phyloP scores from a whole-genome alignment of 2,329 filamentous ascomycete genomes.

The Emergomyces pasteurianus region DNA sequence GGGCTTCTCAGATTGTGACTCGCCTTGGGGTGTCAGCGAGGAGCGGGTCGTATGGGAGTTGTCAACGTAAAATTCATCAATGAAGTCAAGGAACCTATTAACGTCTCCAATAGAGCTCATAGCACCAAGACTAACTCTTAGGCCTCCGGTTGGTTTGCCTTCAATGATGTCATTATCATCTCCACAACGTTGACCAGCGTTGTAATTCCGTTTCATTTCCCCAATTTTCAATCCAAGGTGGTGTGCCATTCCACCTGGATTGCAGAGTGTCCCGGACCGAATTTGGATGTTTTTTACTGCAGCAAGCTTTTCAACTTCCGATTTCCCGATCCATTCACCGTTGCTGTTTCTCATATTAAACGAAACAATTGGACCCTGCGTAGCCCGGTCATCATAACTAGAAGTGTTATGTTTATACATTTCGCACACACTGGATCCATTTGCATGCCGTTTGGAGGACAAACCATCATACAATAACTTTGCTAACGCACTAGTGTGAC shows the following conservation, averaged over 20 bases:
- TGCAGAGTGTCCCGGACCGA: slow-evolving; percentile 80
- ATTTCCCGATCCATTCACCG: slow-evolving; percentile 65
- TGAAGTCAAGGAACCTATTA: slow-evolving; percentile 56
- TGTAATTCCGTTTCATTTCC: slow-evolving; percentile 79
- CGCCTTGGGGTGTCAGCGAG: slow-evolving; percentile 2
- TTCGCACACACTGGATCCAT: slow-evolving; percentile 51
- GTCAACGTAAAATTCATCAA: slow-evolving; percentile 55
- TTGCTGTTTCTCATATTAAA: slow-evolving; percentile 65
- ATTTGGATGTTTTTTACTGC: slow-evolving; percentile 68
- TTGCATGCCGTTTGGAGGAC: slow-evolving; percentile 52
- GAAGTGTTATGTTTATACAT: slow-evolving; percentile 45
- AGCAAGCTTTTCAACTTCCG: slow-evolving; percentile 79
- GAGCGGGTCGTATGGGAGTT: slow-evolving; percentile 14
- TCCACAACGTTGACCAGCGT: slow-evolving; percentile 72
- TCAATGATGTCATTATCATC: slow-evolving; percentile 67
- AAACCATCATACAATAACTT: slow-evolving; percentile 49
- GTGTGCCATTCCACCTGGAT: slow-evolving; percentile 71
- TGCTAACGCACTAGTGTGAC: slow-evolving; percentile 58
- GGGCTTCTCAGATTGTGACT: neutral
- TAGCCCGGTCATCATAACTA: slow-evolving; percentile 32
- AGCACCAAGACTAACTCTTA: slow-evolving; percentile 75
- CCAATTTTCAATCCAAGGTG: slow-evolving; percentile 61
- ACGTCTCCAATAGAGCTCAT: slow-evolving; percentile 77
- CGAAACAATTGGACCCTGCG: slow-evolving; percentile 63
- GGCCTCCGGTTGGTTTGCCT: slow-evolving; percentile 77